A percentile compares a stretch with the other conserved stretches of the same genome.
These are phyloP conservation scores for Boletus vinaceobasis DNA, from an alignment of 768 basidiomycete species.

Conservation along the genomic window DNA sequence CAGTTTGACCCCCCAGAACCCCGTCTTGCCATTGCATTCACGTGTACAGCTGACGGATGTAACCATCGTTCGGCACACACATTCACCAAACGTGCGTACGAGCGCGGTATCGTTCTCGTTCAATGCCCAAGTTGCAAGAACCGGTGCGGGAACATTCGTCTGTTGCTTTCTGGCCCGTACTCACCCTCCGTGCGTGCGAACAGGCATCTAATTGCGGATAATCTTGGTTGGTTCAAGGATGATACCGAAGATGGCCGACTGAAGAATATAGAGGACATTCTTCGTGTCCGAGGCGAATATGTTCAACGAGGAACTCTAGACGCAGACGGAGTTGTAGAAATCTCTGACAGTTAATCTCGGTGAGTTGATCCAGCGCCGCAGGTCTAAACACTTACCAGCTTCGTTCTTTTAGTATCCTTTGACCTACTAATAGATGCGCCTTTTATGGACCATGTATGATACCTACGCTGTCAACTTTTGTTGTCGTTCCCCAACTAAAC, in stretches of 20 bases:
- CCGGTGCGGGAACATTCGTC: conserved; percentile 47
- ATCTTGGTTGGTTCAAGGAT: conserved; percentile 91
- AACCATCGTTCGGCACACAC: conserved; percentile 80
- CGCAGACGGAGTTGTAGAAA: conserved; percentile 54
- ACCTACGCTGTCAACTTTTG: background rate
- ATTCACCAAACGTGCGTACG: conserved; percentile 82
- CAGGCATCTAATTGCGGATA: conserved; percentile 86
- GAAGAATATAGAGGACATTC: conserved; percentile 78
- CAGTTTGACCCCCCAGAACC: conserved; percentile 50
- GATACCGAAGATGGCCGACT: conserved; percentile 67
- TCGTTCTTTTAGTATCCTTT: background rate
- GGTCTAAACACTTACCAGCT: background rate
- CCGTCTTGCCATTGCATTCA: conserved; percentile 74
- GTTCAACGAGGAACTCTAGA: conserved; percentile 53
- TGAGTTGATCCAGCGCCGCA: background rate
- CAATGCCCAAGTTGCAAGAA: conserved; percentile 90
- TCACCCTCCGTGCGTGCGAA: background rate
- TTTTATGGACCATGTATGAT: conserved; percentile 6
- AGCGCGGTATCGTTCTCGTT: conserved; percentile 84
- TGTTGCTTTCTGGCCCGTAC: background rate
- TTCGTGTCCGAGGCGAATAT: conserved; percentile 74
- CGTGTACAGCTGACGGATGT: conserved; percentile 77
- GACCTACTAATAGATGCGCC: background rate
- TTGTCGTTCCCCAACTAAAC: background rate
- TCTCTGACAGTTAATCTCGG: conserved; percentile 29